These are phyloP conservation scores for Fragilaria crotonensis DNA, from an alignment of 108 stramenopile genomes.

Conservation along the genomic window DNA sequence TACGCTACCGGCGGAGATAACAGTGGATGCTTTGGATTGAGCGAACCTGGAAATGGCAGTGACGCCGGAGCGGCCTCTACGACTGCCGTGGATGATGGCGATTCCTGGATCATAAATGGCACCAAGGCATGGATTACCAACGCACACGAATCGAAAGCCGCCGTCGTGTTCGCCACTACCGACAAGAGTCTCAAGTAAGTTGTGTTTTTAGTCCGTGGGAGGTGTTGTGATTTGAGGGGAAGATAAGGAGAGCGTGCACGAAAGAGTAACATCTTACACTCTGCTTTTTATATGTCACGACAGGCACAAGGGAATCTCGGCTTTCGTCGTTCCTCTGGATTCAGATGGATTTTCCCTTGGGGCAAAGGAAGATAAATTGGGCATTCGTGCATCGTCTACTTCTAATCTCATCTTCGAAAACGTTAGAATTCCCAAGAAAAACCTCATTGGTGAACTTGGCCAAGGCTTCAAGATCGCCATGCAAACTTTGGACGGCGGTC, in stretches of 20 bases:
- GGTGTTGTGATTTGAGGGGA: too few species aligned
- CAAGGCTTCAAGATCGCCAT: slow-evolving; percentile 97
- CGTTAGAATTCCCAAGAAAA: slow-evolving; percentile 72
- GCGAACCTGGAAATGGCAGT: slow-evolving; percentile 85
- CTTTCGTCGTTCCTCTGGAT: slow-evolving; percentile 82
- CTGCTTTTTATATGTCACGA: neutral
- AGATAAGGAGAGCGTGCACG: too few species aligned
- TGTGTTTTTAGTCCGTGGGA: neutral
- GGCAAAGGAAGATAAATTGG: slow-evolving; percentile 96
- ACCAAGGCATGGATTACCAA: slow-evolving; percentile 99
- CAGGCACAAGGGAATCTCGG: slow-evolving; percentile 92
- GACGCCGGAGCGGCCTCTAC: slow-evolving; percentile 94
- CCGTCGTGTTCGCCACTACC: slow-evolving; percentile 96
- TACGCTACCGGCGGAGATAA: slow-evolving; percentile 42
- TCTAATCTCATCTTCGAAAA: slow-evolving; percentile 94
- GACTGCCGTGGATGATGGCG: slow-evolving; percentile 84
- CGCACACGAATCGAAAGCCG: slow-evolving; percentile 86
- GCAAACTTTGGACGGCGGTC: slow-evolving; percentile 92
- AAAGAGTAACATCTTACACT: too few species aligned
- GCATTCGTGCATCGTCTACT: slow-evolving; percentile 93
- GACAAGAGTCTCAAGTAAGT: slow-evolving; percentile 92
- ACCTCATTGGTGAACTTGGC: slow-evolving; percentile 79
- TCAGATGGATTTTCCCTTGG: slow-evolving; percentile 89
- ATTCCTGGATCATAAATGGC: slow-evolving; percentile 92
- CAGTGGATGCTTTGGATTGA: slow-evolving; percentile 89